Evolutionary conservation across 495 filamentous ascomycete genomes (phyloP).

Genomic region (Bombardia bombarda): DNA sequence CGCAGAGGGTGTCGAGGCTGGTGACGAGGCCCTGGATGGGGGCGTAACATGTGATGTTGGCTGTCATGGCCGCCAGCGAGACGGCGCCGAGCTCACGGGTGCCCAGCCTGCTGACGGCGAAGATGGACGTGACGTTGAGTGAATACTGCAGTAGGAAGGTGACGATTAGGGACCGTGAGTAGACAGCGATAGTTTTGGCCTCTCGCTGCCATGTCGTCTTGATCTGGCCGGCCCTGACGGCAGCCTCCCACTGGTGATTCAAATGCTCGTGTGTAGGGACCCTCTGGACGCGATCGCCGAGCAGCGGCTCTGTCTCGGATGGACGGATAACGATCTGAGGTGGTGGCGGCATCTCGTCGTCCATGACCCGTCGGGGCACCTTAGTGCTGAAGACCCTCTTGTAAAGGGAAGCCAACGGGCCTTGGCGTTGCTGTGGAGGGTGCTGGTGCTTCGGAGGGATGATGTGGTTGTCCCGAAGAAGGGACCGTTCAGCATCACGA

Average conservation of each 20-base stretch:
- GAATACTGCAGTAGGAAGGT: constrained; percentile 71
- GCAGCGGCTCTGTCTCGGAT: constrained; percentile 35
- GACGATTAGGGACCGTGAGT: constrained; percentile 52
- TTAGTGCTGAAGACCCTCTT: constrained; percentile 41
- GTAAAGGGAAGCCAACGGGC: constrained; percentile 25
- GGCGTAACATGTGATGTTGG: constrained; percentile 66
- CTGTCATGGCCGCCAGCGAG: constrained; percentile 60
- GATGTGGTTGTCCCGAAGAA: constrained; percentile 71
- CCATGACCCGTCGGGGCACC: constrained; percentile 16
- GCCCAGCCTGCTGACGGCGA: constrained; percentile 58
- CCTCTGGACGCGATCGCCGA: constrained; percentile 6
- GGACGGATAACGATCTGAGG: constrained; percentile 15
- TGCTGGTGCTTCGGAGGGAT: constrained; percentile 54
- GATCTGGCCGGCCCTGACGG: constrained; percentile 65
- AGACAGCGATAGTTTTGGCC: constrained; percentile 54
- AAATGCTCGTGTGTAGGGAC: constrained; percentile 21
- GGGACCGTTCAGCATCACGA: constrained; percentile 61
- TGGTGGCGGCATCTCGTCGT: constrained; percentile 23
- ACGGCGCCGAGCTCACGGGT: constrained; percentile 59
- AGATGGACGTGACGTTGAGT: constrained; percentile 62
- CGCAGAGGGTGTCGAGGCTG: constrained; percentile 64
- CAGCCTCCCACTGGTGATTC: constrained; percentile 69
- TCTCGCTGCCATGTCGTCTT: constrained; percentile 84
- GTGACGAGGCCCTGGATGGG: constrained; percentile 66
- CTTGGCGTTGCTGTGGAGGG: constrained; percentile 8